Percentiles rank a stretch among this genome's conserved stretches.
Conservation (phyloP, 75 land plant genomes). For the Adiantum capillusveneris region DNA sequence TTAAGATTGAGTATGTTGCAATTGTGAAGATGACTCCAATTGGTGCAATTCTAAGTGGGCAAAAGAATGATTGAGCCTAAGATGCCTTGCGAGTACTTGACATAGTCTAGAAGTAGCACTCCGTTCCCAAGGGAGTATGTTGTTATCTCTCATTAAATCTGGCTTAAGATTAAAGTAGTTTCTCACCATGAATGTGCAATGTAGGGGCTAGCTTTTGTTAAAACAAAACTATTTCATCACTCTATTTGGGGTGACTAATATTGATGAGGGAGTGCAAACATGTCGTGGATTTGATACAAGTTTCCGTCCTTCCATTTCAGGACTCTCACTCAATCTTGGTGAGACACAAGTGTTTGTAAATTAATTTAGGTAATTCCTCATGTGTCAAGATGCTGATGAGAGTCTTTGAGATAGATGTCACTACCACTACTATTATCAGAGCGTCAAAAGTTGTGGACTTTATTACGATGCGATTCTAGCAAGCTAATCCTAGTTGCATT, state of each 20-base stretch:
- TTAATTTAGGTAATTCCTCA: too few species aligned
- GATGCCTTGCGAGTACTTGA: slow-evolving; percentile 86
- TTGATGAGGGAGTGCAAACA: slow-evolving; percentile 77
- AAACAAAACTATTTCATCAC: slow-evolving; percentile 64
- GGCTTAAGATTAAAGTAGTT: background rate
- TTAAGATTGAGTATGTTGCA: slow-evolving; percentile 65
- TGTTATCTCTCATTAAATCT: background rate
- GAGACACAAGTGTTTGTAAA: background rate
- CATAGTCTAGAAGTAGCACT: slow-evolving; percentile 70
- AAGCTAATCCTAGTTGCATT: slow-evolving; percentile 21
- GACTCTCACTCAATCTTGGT: slow-evolving; percentile 81
- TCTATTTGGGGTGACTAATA: slow-evolving; percentile 29
- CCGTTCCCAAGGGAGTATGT: slow-evolving; percentile 64
- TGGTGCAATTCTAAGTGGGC: slow-evolving; percentile 47
- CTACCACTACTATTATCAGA: slow-evolving; percentile 69
- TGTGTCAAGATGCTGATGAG: too few species aligned
- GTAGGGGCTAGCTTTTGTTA: slow-evolving; percentile 73
- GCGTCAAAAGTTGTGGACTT: slow-evolving; percentile 60
- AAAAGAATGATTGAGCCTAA: slow-evolving; percentile 47
- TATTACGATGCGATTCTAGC: slow-evolving; percentile 45
- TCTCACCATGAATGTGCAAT: background rate
- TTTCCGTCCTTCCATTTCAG: slow-evolving; percentile 52
- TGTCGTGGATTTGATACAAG: slow-evolving; percentile 78
- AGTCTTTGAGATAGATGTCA: slow-evolving; percentile 51
- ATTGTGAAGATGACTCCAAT: slow-evolving; percentile 62